Percentiles rank a stretch among this genome's conserved stretches.
These are phyloP conservation scores for Vigna reflexopilosa DNA, from an alignment of 306 rosid genomes.

Conservation along the genomic window DNA sequence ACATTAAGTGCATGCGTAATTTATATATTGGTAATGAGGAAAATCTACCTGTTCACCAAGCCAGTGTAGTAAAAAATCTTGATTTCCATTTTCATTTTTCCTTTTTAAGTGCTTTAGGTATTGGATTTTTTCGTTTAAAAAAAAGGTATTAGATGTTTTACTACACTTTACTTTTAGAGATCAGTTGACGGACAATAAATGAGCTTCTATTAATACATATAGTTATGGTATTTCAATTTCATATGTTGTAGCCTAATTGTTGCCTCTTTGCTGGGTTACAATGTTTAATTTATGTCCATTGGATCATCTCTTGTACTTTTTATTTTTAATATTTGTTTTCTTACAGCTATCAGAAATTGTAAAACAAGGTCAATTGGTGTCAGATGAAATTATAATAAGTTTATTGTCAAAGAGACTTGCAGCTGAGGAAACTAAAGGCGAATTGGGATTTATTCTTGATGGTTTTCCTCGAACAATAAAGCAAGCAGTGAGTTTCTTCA, in stretches of 20 bases:
- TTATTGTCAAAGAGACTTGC: conserved; percentile 85
- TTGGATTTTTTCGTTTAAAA: not conserved
- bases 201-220: conserved; percentile 18
- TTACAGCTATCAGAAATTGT: conserved; percentile 89
- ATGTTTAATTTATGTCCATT: conserved; percentile 2
- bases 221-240: conserved; percentile 23
- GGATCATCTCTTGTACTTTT: not conserved
- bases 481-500: conserved; percentile 82
- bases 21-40: not conserved
- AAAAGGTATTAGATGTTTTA: not conserved
- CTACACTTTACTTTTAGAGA: conserved; percentile 3
- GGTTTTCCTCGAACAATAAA: conserved; percentile 94
- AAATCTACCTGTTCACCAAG: conserved; percentile 4
- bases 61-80: not conserved
- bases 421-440: conserved; percentile 77
- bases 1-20: conserved; percentile 1
- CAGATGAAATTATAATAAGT: conserved; percentile 86
- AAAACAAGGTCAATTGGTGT: conserved; percentile 86
- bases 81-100: conserved; percentile 8
- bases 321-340: conserved; percentile 37
- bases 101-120: conserved; percentile 11
- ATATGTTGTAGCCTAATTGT: conserved; percentile 20
- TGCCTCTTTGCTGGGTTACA: conserved; percentile 31
- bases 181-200: conserved; percentile 20
- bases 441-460: conserved; percentile 93